A percentile compares a stretch with the other conserved stretches of the same genome.
phyloP scores from a whole-genome alignment of 352 stramenopile genomes.

The Poterioochromonas sp. region DNA sequence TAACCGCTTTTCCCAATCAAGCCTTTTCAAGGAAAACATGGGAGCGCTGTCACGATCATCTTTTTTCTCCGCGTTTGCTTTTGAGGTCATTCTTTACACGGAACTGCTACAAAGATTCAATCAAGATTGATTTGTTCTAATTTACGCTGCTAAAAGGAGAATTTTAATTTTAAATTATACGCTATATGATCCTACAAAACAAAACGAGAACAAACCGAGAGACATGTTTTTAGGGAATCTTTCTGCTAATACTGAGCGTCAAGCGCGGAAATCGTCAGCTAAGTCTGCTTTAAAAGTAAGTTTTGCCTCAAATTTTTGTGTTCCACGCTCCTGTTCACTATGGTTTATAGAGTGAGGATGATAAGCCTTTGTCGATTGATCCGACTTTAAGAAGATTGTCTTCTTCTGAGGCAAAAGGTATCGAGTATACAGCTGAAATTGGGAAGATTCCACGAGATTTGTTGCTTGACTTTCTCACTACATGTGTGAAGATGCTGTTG shows the following conservation, averaged over 20 bases:
- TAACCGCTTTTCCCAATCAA: neutral
- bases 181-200: too few relatives aligned
- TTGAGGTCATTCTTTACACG: too few relatives aligned
- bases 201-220: too few relatives aligned
- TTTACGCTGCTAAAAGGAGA: too few relatives aligned
- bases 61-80: too few relatives aligned
- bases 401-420: neutral
- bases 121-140: too few relatives aligned
- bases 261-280: neutral
- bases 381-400: neutral
- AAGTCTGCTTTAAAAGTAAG: slow-evolving; percentile 5
- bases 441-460: neutral
- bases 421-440: neutral
- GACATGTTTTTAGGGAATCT: slow-evolving; percentile 1
- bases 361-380: neutral
- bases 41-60: too few relatives aligned
- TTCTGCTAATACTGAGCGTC: neutral
- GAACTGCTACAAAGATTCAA: too few relatives aligned
- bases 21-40: neutral
- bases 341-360: neutral
- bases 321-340: too few relatives aligned
- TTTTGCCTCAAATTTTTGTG: too few relatives aligned
- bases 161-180: too few relatives aligned
- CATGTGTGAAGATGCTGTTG: slow-evolving; percentile 11
- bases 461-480: neutral